Conservation (phyloP, 768 basidiomycete species). For the Auriculariales sp. region DNA sequence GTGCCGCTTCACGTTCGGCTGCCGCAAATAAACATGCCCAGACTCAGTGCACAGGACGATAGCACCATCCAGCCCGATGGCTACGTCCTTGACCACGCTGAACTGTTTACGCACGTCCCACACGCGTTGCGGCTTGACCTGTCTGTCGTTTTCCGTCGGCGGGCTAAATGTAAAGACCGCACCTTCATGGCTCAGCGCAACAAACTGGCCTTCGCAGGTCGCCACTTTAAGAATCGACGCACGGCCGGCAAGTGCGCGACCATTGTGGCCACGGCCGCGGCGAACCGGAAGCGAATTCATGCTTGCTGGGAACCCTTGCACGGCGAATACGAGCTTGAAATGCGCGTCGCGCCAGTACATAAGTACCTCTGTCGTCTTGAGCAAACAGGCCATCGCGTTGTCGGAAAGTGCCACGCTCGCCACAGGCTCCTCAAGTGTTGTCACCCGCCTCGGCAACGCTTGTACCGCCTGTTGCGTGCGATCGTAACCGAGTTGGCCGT, state of each 20-base stretch:
- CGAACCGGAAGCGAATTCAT: slow-evolving; percentile 63
- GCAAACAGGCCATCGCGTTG: slow-evolving; percentile 65
- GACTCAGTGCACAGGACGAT: slow-evolving; percentile 89
- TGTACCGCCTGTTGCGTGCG: slow-evolving; percentile 55
- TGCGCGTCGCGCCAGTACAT: slow-evolving; percentile 67
- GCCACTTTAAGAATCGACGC: slow-evolving; percentile 69
- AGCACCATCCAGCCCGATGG: slow-evolving; percentile 73
- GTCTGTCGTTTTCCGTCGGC: slow-evolving; percentile 11
- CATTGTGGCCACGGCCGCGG: too few species aligned
- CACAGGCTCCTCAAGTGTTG: slow-evolving; percentile 58
- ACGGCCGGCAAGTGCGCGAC: slow-evolving; percentile 39
- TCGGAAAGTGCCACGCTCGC: slow-evolving; percentile 67
- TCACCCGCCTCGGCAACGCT: slow-evolving; percentile 63
- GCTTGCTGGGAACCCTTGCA: slow-evolving; percentile 59
- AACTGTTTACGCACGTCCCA: slow-evolving; percentile 84
- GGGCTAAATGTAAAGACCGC: slow-evolving; percentile 77
- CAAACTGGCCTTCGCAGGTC: slow-evolving; percentile 65
- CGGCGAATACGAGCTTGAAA: slow-evolving; percentile 70
- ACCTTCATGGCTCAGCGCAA: slow-evolving; percentile 72
- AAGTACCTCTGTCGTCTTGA: slow-evolving; percentile 67
- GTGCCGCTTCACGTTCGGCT: slow-evolving; percentile 24
- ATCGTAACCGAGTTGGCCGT: slow-evolving; percentile 84
- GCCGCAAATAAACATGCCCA: slow-evolving; percentile 83
- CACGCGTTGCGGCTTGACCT: slow-evolving; percentile 68
- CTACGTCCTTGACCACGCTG: slow-evolving; percentile 81